Evolutionary conservation across 2,329 filamentous ascomycete species (phyloP).

Genomic region (Lachnellula hyalina): DNA sequence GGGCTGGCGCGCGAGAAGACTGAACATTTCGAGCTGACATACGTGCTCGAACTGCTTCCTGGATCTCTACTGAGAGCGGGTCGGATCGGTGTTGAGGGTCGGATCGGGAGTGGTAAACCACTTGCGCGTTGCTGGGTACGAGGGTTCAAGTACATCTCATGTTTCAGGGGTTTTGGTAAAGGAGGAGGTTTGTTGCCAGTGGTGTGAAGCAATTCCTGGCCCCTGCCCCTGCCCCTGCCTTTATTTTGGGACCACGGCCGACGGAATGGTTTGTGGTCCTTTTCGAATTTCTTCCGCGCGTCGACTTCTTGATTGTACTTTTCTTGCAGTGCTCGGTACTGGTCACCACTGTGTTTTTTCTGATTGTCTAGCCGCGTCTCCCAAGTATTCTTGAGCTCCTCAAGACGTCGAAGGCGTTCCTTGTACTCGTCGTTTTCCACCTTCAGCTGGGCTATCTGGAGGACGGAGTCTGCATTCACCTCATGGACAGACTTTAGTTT

Average conservation of each 20-base stretch:
- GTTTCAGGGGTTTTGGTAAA: background rate
- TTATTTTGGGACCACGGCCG: slow-evolving; percentile 7
- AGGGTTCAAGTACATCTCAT: background rate
- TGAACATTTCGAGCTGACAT: slow-evolving; percentile 16
- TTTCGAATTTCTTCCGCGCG: slow-evolving; percentile 12
- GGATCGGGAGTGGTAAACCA: slow-evolving; percentile 8
- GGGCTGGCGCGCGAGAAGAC: slow-evolving; percentile 15
- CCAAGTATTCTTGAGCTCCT: slow-evolving; percentile 15
- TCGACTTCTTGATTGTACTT: slow-evolving; percentile 17
- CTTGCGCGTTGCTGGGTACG: background rate
- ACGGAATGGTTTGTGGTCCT: slow-evolving; percentile 8
- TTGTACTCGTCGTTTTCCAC: slow-evolving; percentile 10
- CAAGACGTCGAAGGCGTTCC: slow-evolving; percentile 16
- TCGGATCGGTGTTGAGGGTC: slow-evolving; percentile 17
- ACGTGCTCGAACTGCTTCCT: slow-evolving; percentile 15
- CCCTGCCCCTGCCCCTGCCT: slow-evolving; percentile 14
- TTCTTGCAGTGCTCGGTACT: slow-evolving; percentile 18
- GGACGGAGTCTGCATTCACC: background rate
- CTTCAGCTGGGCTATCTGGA: slow-evolving; percentile 7
- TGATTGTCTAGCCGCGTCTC: slow-evolving; percentile 19
- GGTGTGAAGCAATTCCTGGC: slow-evolving; percentile 5
- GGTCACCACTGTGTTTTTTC: slow-evolving; percentile 18
- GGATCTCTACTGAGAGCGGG: slow-evolving; percentile 5
- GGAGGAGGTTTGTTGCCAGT: background rate
- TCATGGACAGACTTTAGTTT: slow-evolving; percentile 17